Evolutionary conservation across 2,329 filamentous ascomycete species (phyloP).

Genomic region (Ophiostoma himal-ulmi): DNA sequence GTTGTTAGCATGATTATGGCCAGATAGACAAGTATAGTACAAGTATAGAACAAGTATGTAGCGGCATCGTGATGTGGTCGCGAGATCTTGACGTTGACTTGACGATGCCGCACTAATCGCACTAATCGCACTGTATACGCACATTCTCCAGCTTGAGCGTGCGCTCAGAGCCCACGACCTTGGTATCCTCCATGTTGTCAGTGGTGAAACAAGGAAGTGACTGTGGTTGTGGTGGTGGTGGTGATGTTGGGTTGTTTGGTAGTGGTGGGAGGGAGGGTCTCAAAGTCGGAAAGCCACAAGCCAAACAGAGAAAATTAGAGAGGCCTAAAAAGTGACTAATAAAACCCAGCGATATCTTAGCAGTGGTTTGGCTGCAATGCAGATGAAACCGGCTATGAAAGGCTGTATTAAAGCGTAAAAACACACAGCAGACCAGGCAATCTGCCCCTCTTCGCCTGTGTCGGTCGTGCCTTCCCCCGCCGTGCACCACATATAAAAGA

Average conservation of each 20-base stretch:
- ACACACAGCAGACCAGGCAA: constrained; percentile 11
- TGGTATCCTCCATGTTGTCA: constrained; percentile 22
- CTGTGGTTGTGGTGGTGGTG: constrained; percentile 6
- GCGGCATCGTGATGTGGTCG: background rate
- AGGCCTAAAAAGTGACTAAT: constrained; percentile 12
- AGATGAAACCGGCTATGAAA: constrained; percentile 16
- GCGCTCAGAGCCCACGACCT: constrained; percentile 23
- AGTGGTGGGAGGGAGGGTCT: constrained; percentile 1
- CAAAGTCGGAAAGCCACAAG: background rate
- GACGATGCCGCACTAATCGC: background rate
- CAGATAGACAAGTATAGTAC: background rate
- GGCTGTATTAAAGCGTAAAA: constrained; percentile 5
- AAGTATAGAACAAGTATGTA: background rate
- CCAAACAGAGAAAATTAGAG: background rate
- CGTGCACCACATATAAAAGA: background rate
- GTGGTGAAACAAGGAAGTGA: background rate
- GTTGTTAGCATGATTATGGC: background rate
- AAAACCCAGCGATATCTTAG: background rate
- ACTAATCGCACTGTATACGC: constrained; percentile 29
- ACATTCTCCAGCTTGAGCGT: constrained; percentile 32
- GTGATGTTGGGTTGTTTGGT: constrained; percentile 13
- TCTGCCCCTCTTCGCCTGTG: constrained; percentile 21
- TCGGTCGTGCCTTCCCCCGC: constrained; percentile 21
- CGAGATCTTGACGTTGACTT: background rate
- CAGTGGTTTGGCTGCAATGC: background rate